Conservation (phyloP, 2,329 filamentous ascomycete species). For the Ophiocordyceps camponoti-saundersi region DNA sequence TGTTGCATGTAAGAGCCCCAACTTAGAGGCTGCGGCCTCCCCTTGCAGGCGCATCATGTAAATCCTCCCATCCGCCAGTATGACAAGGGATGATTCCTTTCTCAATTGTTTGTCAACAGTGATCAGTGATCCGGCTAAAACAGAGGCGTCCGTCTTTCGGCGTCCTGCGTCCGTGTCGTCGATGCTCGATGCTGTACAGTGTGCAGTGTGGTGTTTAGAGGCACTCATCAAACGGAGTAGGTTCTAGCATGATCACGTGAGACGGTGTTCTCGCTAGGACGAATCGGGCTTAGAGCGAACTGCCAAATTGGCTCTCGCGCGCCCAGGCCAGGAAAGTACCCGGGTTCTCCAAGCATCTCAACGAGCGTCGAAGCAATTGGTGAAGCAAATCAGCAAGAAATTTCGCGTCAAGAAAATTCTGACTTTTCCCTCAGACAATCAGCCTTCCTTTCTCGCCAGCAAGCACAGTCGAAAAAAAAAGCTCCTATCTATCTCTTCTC, state of each 20-base stretch:
- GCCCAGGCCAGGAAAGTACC: not conserved
- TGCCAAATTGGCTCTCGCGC: constrained; percentile 5
- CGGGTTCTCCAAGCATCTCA: not conserved
- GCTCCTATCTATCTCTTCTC: no score
- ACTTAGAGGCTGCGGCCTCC: no score
- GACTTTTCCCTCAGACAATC: not conserved
- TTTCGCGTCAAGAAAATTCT: not conserved
- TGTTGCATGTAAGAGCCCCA: no score
- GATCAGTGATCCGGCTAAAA: not conserved
- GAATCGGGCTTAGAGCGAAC: constrained; percentile 11
- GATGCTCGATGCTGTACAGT: no score
- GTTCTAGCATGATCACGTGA: not conserved
- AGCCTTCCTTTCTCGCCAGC: constrained; percentile 1
- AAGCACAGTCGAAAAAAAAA: no score
- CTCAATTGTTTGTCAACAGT: not conserved
- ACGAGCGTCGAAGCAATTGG: not conserved
- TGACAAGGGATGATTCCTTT: no score
- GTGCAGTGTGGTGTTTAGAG: no score
- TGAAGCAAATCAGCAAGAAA: not conserved
- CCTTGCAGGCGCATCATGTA: no score
- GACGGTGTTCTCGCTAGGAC: constrained; percentile 1
- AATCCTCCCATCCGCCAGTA: no score
- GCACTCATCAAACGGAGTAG: not conserved
- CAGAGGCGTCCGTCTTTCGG: no score
- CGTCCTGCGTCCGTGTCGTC: no score